phyloP scores from a whole-genome alignment of 768 basidiomycete species.

The Trametes cingulata region DNA sequence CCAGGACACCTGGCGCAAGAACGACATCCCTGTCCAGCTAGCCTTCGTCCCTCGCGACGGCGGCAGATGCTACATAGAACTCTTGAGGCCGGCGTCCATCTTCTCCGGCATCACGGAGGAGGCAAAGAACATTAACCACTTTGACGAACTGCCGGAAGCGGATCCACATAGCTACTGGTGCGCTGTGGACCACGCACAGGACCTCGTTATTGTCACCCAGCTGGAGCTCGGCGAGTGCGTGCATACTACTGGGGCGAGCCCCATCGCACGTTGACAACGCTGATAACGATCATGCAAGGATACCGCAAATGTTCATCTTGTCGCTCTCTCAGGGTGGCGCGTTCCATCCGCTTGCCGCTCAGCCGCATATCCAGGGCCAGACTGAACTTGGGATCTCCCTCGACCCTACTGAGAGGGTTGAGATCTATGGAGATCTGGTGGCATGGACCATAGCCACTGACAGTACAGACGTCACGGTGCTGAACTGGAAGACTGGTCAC shows the following conservation, averaged over 20 bases:
- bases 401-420: neutral
- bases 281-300: neutral
- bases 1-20: neutral
- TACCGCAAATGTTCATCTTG: neutral
- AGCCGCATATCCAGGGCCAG: neutral
- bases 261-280: neutral
- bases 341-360: neutral
- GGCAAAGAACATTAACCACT: neutral
- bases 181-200: constrained; percentile 1
- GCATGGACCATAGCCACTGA: neutral
- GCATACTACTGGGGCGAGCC: neutral
- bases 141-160: neutral
- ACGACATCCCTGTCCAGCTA: neutral
- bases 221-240: constrained; percentile 7
- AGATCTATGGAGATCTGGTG: constrained; percentile 2
- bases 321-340: constrained; percentile 6
- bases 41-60: neutral
- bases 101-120: neutral
- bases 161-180: neutral
- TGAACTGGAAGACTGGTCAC: constrained; percentile 4
- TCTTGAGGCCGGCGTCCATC: neutral
- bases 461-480: neutral
- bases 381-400: neutral
- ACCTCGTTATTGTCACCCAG: neutral
- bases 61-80: too few relatives aligned